These are phyloP conservation scores for Cryptococcus amylolentus DNA, from an alignment of 1,284 basidiomycete genomes.

Conservation along the genomic window DNA sequence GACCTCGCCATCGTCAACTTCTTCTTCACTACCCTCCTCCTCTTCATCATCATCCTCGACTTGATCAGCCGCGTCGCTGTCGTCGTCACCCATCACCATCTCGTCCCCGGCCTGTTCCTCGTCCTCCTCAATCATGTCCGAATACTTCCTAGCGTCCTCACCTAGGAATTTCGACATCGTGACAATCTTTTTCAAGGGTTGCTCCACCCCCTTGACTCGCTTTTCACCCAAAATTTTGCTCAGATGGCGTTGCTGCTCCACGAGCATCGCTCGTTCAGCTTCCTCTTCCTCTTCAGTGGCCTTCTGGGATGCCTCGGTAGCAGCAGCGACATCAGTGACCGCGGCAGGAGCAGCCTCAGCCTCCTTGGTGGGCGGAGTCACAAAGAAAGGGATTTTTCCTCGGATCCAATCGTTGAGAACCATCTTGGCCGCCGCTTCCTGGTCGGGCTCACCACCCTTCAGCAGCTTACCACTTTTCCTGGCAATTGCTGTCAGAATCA, in stretches of 20 bases:
- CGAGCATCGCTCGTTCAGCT: conserved; percentile 32
- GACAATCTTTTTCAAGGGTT: conserved; percentile 57
- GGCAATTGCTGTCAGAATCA: conserved; percentile 80
- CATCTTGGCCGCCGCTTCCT: conserved; percentile 91
- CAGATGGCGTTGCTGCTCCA: conserved; percentile 42
- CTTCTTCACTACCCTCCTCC: conserved; percentile 29
- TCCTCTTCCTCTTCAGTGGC: conserved; percentile 20
- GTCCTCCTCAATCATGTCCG: conserved; percentile 27
- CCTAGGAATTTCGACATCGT: conserved; percentile 56
- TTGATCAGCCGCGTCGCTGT: conserved; percentile 53
- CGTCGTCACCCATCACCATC: conserved; percentile 46
- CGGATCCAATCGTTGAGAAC: conserved; percentile 96
- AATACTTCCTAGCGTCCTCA: conserved; percentile 48
- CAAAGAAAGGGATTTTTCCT: conserved; percentile 64
- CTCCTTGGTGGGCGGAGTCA: conserved; percentile 51
- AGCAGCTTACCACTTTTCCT: conserved; percentile 86
- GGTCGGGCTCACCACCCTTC: conserved; percentile 91
- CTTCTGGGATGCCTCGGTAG: conserved; percentile 16
- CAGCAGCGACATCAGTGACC: conserved; percentile 7
- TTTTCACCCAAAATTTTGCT: conserved; percentile 49
- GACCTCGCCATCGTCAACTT: conserved; percentile 58
- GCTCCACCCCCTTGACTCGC: conserved; percentile 56
- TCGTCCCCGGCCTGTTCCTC: conserved; percentile 41
- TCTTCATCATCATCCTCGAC: conserved; percentile 41
- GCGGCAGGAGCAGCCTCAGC: conserved; percentile 19